Percentiles rank a stretch among this genome's conserved stretches.
phyloP scores from a whole-genome alignment of 177 flowering plant genomes.

The Vitis hybrid region DNA sequence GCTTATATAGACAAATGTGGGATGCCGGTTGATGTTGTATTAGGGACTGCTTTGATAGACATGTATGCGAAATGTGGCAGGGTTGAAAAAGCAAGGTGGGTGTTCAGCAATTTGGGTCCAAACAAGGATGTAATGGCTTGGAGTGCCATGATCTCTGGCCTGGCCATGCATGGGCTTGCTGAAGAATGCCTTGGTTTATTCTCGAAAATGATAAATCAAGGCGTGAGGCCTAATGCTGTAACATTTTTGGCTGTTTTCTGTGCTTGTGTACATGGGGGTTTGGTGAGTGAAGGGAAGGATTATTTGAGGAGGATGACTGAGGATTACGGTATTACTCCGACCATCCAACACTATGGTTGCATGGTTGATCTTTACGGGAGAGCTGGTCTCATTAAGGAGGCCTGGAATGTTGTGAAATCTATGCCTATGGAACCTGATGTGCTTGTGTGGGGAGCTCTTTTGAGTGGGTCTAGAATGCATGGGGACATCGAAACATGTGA shows the following conservation, averaged over 20 bases:
- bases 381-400: conserved; percentile 34
- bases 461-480: conserved; percentile 36
- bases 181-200: conserved; percentile 32
- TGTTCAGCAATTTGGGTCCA: conserved; percentile 22
- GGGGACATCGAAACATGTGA: conserved; percentile 33
- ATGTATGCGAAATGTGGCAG: conserved; percentile 56
- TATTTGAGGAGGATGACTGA: conserved; percentile 30
- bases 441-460: conserved; percentile 42
- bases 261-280: conserved; percentile 44
- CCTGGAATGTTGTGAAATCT: conserved; percentile 27
- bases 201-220: conserved; percentile 24
- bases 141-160: conserved; percentile 48
- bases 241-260: conserved; percentile 38
- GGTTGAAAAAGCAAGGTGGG: conserved; percentile 31
- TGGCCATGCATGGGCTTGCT: conserved; percentile 38
- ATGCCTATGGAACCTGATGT: conserved; percentile 49
- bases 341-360: conserved; percentile 39
- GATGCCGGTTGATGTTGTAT: conserved; percentile 29
- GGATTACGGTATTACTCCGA: conserved; percentile 29
- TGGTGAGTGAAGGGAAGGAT: conserved; percentile 29
- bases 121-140: conserved; percentile 46
- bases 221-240: conserved; percentile 36
- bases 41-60: conserved; percentile 46
- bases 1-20: conserved; percentile 34
- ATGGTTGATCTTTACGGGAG: conserved; percentile 38